phyloP scores from a whole-genome alignment of 2,329 filamentous ascomycete species.

The Thielaviopsis musarum region DNA sequence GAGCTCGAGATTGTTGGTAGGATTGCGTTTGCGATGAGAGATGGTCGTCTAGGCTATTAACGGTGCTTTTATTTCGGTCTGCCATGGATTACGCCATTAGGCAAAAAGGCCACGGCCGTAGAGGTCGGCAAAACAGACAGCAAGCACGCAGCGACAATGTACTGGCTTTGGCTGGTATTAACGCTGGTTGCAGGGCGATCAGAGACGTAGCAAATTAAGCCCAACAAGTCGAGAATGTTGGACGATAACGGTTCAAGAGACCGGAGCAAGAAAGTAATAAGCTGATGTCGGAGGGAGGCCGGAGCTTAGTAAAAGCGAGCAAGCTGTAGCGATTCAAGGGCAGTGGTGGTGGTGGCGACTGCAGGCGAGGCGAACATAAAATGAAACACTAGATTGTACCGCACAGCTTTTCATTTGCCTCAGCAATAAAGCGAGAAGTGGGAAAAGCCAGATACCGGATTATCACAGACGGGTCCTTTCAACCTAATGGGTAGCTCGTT shows the following conservation, averaged over 20 bases:
- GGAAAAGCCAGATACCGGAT: neutral
- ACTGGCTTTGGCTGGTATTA: neutral
- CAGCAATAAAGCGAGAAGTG: neutral
- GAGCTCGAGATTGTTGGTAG: neutral
- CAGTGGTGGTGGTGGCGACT: neutral
- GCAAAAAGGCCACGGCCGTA: constrained; percentile 22
- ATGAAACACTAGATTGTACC: neutral
- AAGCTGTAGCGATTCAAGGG: neutral
- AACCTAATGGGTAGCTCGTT: neutral
- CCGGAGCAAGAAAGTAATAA: neutral
- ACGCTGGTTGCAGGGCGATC: neutral
- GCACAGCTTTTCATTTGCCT: neutral
- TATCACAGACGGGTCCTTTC: too few relatives aligned
- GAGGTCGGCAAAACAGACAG: neutral
- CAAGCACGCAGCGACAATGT: neutral
- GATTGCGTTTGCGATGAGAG: constrained; percentile 4
- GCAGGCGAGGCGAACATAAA: neutral
- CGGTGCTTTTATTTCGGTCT: constrained; percentile 36
- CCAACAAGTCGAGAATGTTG: neutral
- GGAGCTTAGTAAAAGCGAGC: neutral
- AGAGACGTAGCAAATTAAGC: neutral
- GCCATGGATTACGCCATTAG: constrained; percentile 54
- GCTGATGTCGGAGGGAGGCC: neutral
- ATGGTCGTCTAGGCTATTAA: constrained; percentile 11
- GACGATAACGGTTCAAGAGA: neutral